These are phyloP conservation scores for Xylaria nigripes DNA, from an alignment of 495 filamentous ascomycete genomes.

Conservation along the genomic window DNA sequence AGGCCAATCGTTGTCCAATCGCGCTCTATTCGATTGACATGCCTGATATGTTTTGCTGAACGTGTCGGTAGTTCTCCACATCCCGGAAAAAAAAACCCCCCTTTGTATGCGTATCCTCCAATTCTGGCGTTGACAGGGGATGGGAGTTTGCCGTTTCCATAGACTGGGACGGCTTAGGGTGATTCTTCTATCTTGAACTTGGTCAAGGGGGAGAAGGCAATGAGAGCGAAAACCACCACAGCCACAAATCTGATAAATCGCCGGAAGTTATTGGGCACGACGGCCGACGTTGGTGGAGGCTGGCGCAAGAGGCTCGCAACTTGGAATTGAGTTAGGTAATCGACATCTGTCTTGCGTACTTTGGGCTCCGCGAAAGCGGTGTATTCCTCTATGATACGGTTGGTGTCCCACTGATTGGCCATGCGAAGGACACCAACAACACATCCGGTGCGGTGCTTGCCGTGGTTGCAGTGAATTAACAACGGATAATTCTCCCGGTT, in stretches of 20 bases:
- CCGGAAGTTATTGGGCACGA: neutral
- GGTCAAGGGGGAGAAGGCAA: slow-evolving; percentile 5
- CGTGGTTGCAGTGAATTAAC: slow-evolving; percentile 83
- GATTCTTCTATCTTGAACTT: neutral
- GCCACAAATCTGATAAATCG: slow-evolving; percentile 16
- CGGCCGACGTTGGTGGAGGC: neutral
- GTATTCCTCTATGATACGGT: slow-evolving; percentile 59
- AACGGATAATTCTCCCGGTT: slow-evolving; percentile 63
- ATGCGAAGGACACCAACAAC: slow-evolving; percentile 66
- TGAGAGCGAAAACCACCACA: slow-evolving; percentile 13
- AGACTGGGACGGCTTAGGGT: neutral
- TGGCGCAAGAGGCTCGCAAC: slow-evolving; percentile 16
- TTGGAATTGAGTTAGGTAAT: slow-evolving; percentile 40
- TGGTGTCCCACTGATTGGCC: slow-evolving; percentile 49
- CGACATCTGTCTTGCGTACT: slow-evolving; percentile 42
- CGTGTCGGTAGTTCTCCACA: neutral
- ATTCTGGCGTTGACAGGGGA: neutral
- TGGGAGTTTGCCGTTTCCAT: neutral
- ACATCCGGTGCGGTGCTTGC: slow-evolving; percentile 83
- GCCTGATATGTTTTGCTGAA: neutral
- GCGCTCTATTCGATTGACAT: neutral
- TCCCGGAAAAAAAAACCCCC: neutral
- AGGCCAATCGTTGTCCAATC: neutral
- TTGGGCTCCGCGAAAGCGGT: slow-evolving; percentile 58
- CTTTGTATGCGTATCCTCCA: neutral